Evolutionary conservation across 1,284 basidiomycete genomes (phyloP), one percentile per base, ranked within the genome.

Genomic region (Peniophora sp.): DNA sequence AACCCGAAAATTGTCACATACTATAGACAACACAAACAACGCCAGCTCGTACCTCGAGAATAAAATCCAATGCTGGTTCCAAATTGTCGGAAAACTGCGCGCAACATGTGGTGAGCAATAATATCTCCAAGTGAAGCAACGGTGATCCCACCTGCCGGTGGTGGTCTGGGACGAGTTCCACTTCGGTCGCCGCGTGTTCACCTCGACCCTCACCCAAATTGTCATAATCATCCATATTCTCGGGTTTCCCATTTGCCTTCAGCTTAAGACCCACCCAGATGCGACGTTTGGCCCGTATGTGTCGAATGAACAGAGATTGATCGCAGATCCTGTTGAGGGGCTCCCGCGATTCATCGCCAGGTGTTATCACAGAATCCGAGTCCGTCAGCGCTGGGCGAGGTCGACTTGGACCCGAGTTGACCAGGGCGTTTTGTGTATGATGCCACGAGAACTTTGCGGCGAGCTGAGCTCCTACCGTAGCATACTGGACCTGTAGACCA

Each of bases 231-330:
- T n/a, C n/a, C n/a, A 20, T 11, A 19, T 44, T 19, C 41, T 9
- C 12, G 9, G 41, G 41, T 9, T 44, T 19, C 17, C 12, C 41
- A 20, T 12, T 20, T 20, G 41, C 41, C 41, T 44, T 10, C 17
- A 44, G 9, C 41, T 44, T 44, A 10, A 12, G 9, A 11, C 12
- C 12, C 9, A 44, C 9, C 9, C 11, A 14, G 12, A 10, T 10
- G 9, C 41, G 41, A 11, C 20, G 11, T 19, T 44, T 44, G 12
- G 41, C 41, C 9, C 41, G 19, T 10, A 44, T 9, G 41, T 19
- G 41, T 20, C 41, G 41, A 9, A 53, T 14, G 23, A 53, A 52
- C 16, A 53, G 8, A 16, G 45, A 49, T 25, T 54, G 51, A 22
- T 54, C 22, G 24, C 53, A 51, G n/a, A 17, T 47, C 22, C 43